Evolutionary conservation across 1,284 basidiomycete genomes (phyloP), one percentile per base, ranked within the genome.

Genomic region (Lignosus rhinocerotis): DNA sequence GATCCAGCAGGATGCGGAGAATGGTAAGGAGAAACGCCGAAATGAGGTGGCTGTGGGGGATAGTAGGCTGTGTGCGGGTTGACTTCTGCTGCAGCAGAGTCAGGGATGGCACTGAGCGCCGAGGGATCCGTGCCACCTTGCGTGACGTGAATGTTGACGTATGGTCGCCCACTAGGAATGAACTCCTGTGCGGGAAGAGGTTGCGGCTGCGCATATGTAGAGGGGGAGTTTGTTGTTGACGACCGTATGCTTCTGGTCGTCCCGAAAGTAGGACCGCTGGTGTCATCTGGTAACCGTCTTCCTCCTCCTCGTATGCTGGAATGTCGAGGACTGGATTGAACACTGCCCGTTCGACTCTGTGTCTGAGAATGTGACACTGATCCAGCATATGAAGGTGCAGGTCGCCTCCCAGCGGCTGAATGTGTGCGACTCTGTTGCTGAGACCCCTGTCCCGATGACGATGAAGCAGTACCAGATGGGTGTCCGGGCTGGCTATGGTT

Each of bases 341-440:
- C 71, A 64, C 79, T 81, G 16, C 75, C 77, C 0, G 77, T 73
- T 54, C 72, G 70, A 48, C 79, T 80, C 43, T 78, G 74, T 17
- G 67, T 59, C 50, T 73, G 70, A 14, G 78, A 80, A 8, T 79
- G 77, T 1, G 77, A 69, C 6, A 70, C 67, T 7, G 79, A 78
- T 44, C 68, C 66, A 10, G 66, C 46, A 41, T 67, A 65, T 17
- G 69, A 67, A 17, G 56, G 59, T 12, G 66, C 58, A 16, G 66
- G 59, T 10, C 66, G 56, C 46, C 58, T 55, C 14, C 67, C 67
- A 2, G 52, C 32, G 10, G 67, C 67, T 0, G 73, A 72, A 39
- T 73, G 67, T 14, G 67, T 70, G 41, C 71, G 69, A 64, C 71
- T 77, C 34, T 75, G 76, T 6, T 69, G 68, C 43, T 72, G 72